Evolutionary conservation across 2,329 filamentous ascomycete species (phyloP).

Genomic region (Dothiorella sarmentorum): DNA sequence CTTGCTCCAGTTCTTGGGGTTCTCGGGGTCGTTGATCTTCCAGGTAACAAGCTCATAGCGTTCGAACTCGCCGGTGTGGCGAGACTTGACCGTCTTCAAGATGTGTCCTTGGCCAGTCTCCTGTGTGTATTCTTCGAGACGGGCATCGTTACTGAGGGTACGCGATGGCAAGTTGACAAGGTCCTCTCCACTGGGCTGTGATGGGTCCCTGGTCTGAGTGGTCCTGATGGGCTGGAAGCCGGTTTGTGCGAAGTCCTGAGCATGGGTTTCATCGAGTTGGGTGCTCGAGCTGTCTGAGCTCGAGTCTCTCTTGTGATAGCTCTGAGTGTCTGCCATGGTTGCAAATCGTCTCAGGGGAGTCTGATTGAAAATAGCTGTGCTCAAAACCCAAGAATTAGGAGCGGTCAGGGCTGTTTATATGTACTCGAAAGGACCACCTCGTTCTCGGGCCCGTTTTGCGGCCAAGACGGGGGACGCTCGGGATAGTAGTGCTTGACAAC

Average conservation of each 20-base stretch:
- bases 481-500: not conserved
- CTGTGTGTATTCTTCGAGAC: slow-evolving; percentile 62
- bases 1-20: slow-evolving; percentile 84
- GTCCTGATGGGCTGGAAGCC: slow-evolving; percentile 14
- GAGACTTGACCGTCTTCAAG: slow-evolving; percentile 52
- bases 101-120: slow-evolving; percentile 64
- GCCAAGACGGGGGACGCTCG: slow-evolving; percentile 10
- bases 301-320: not conserved
- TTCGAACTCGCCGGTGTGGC: slow-evolving; percentile 49
- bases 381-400: not conserved
- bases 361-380: slow-evolving; percentile 1
- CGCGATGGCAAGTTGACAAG: slow-evolving; percentile 62
- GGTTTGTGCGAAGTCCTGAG: slow-evolving; percentile 11
- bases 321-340: slow-evolving; percentile 8
- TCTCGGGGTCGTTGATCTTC: slow-evolving; percentile 65
- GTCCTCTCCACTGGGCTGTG: slow-evolving; percentile 33
- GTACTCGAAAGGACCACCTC: not conserved
- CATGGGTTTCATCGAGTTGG: slow-evolving; percentile 8
- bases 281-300: slow-evolving; percentile 15
- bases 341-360: not conserved
- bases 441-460: not conserved
- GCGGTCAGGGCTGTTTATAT: slow-evolving; percentile 10
- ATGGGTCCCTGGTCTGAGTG: not conserved
- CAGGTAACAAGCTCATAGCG: slow-evolving; percentile 67
- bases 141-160: slow-evolving; percentile 55